phyloP scores from a whole-genome alignment of 495 filamentous ascomycete species.

The Aspergillus panamensis region DNA sequence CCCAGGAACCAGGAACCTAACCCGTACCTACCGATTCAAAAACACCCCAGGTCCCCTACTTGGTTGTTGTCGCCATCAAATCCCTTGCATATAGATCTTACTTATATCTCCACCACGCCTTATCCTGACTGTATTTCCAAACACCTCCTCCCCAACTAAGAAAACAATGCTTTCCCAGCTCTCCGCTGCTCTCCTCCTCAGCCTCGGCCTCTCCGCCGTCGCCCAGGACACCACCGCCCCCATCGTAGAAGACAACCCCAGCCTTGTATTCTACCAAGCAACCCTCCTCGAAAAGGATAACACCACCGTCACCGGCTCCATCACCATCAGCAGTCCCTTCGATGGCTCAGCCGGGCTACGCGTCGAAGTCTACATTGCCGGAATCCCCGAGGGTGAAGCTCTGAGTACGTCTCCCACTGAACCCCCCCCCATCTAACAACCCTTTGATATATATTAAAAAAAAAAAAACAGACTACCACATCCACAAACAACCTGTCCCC shows the following conservation, averaged over 20 bases:
- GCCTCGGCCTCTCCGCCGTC: slow-evolving; percentile 38
- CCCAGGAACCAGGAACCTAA: background rate
- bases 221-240: slow-evolving; percentile 47
- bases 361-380: slow-evolving; percentile 58
- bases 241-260: slow-evolving; percentile 58
- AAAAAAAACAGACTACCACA: slow-evolving; percentile 67
- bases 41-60: too few species aligned
- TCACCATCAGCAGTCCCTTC: slow-evolving; percentile 51
- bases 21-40: background rate
- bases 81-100: background rate
- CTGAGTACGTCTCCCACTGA: slow-evolving; percentile 56
- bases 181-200: slow-evolving; percentile 39
- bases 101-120: background rate
- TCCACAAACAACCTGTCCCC: slow-evolving; percentile 73
- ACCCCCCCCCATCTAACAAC: slow-evolving; percentile 27
- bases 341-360: slow-evolving; percentile 61
- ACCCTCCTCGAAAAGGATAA: slow-evolving; percentile 52
- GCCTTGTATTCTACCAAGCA: slow-evolving; percentile 54
- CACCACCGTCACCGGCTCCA: slow-evolving; percentile 57
- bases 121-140: background rate
- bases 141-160: background rate
- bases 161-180: slow-evolving; percentile 20
- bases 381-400: slow-evolving; percentile 61
- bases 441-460: background rate
- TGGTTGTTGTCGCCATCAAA: too few species aligned